A percentile compares a stretch with the other conserved stretches of the same genome.
These are phyloP conservation scores for Bassia scoparia DNA, from an alignment of 148 eudicot genomes.

Conservation along the genomic window DNA sequence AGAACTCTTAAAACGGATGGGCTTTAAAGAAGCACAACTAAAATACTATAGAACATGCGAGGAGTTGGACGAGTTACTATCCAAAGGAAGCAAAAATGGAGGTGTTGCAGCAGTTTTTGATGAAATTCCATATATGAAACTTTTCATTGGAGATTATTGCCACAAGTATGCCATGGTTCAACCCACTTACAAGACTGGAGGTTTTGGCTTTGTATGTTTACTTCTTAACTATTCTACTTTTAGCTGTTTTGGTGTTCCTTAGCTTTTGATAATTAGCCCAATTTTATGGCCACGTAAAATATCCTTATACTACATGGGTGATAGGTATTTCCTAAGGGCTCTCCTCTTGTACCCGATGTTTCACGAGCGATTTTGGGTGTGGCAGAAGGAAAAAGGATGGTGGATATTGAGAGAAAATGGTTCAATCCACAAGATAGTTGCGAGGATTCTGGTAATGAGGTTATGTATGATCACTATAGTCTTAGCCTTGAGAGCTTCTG, in stretches of 20 bases:
- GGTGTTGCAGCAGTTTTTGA: conserved; percentile 35
- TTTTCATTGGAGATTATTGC: conserved; percentile 22
- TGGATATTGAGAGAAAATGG: conserved; percentile 18
- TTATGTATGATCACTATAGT: conserved; percentile 4
- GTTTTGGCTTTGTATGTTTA: conserved; percentile 24
- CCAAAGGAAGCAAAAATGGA: conserved; percentile 26
- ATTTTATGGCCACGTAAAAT: too few species aligned
- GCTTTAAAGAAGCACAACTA: conserved; percentile 22
- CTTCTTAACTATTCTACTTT: not conserved
- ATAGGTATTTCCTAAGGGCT: conserved; percentile 24
- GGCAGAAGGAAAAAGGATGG: conserved; percentile 21
- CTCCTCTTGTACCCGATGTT: conserved; percentile 22
- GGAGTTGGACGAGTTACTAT: conserved; percentile 21
- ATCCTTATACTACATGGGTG: not conserved
- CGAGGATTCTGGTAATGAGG: not conserved
- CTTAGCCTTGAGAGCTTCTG: conserved; percentile 31
- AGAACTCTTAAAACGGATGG: conserved; percentile 14
- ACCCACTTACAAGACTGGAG: conserved; percentile 23
- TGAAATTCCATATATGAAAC: conserved; percentile 28
- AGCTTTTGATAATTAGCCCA: not conserved
- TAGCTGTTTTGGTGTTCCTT: not conserved
- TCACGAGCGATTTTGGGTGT: conserved; percentile 19
- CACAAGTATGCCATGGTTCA: conserved; percentile 21
- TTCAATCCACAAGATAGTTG: conserved; percentile 13
- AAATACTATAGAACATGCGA: conserved; percentile 7